Evolutionary conservation across 2,329 filamentous ascomycete species (phyloP).

Genomic region (Sarocladium strictum): DNA sequence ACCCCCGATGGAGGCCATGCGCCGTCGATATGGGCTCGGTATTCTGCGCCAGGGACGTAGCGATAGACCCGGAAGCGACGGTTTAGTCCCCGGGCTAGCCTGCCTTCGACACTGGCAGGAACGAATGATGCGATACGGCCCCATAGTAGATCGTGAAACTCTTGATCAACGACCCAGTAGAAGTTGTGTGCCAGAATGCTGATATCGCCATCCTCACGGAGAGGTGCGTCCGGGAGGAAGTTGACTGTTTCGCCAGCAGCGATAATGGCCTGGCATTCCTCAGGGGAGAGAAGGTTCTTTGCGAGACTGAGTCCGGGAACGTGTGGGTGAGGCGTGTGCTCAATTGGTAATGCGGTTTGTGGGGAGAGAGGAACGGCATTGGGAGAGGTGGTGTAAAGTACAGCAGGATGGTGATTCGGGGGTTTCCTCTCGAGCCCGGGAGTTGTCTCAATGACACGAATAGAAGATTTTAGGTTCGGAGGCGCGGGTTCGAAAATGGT

Average conservation of each 20-base stretch:
- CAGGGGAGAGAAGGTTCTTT: slow-evolving; percentile 51
- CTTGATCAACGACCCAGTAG: slow-evolving; percentile 62
- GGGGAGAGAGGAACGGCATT: slow-evolving; percentile 48
- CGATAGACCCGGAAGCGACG: slow-evolving; percentile 65
- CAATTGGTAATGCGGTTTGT: slow-evolving; percentile 35
- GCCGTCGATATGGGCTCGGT: slow-evolving; percentile 64
- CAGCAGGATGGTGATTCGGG: slow-evolving; percentile 60
- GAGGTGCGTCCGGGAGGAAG: slow-evolving; percentile 62
- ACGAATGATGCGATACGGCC: slow-evolving; percentile 52
- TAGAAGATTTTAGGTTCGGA: slow-evolving; percentile 28
- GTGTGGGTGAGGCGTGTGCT: slow-evolving; percentile 52
- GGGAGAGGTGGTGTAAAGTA: slow-evolving; percentile 56
- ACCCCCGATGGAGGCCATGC: slow-evolving; percentile 69
- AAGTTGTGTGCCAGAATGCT: slow-evolving; percentile 68
- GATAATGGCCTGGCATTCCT: slow-evolving; percentile 61
- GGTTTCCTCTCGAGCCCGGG: slow-evolving; percentile 57
- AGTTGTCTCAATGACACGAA: slow-evolving; percentile 57
- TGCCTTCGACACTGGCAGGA: slow-evolving; percentile 48
- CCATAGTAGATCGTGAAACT: slow-evolving; percentile 61
- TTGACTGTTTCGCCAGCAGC: slow-evolving; percentile 59
- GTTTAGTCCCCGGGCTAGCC: slow-evolving; percentile 57
- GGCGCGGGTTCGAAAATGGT: slow-evolving; percentile 41
- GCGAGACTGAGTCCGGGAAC: slow-evolving; percentile 58
- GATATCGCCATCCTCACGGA: slow-evolving; percentile 58
- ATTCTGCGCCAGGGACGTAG: slow-evolving; percentile 68